Base-by-base conservation (phyloP, 305 asterid genomes). In the Salvia sclarea region DNA sequence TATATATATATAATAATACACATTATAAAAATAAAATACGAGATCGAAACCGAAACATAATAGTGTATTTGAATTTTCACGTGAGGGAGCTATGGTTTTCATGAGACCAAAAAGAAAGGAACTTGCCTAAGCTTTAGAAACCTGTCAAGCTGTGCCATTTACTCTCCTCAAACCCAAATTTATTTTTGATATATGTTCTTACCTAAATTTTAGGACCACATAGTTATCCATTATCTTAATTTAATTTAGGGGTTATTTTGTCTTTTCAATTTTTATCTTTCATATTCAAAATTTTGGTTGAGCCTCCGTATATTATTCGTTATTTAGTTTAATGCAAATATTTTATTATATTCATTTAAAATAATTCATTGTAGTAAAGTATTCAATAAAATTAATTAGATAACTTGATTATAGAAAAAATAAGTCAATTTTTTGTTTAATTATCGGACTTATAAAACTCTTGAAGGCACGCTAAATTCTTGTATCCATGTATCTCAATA, bases 191-290 rank as follows among this genome's bases (percentile, higher is more conserved):
- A 40, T 13, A 18, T 43, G 54, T 50, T 43, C 35, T 55, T 24
- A 69, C 60, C 76, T 64, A 69, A 22, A 69, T 75, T 45, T 49
- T 75, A 28, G 80, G 80, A 70, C 80, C 76, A 65, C 76, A 11
- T 41, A 9, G 37, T 52, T 38, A 64, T 41, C 48, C 37, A 14
- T 74, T 54, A 16, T 38, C 30, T 53, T 68, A 43, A 61, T 5
- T 53, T 68, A 43, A 61, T 5, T 13, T 49, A 6, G 20, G 41
- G 18, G 12, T 0, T 28, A 13, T 18, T 48, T 57, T 20, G n/a
- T 4, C 74, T 12, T 47, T 20, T 10, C 3, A 58, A 41, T 20
- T 45, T 17, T 25, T 11, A 67, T 50, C 10, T 28, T 38, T 40
- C 3, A 1, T 13, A 28, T 64, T 62, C 12, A 28, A 3, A 3